Percentiles rank a stretch among this genome's conserved stretches.
Conservation (phyloP, 1,284 basidiomycete genomes). For the Boletus smithii region DNA sequence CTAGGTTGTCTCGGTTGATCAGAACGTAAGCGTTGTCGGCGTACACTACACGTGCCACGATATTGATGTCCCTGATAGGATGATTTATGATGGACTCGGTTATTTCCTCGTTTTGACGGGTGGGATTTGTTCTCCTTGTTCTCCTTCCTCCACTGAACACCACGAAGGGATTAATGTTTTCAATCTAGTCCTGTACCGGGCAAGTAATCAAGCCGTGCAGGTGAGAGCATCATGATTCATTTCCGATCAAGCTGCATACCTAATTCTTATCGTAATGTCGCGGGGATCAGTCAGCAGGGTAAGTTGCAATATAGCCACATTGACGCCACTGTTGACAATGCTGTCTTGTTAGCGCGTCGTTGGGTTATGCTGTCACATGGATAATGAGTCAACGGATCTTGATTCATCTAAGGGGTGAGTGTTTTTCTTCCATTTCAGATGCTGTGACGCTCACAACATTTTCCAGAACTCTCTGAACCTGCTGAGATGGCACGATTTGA, state of each 20-base stretch:
- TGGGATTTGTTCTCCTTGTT: constrained; percentile 5
- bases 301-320: constrained; percentile 10
- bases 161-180: constrained; percentile 25
- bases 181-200: constrained; percentile 30
- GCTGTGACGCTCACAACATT: not conserved
- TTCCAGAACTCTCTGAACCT: constrained; percentile 28
- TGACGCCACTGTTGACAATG: not conserved
- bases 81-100: constrained; percentile 36
- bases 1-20: constrained; percentile 29
- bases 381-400: constrained; percentile 41
- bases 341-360: constrained; percentile 26
- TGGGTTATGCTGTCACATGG: constrained; percentile 38
- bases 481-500: constrained; percentile 26
- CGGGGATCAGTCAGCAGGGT: constrained; percentile 31
- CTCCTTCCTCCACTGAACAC: constrained; percentile 5
- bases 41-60: not conserved
- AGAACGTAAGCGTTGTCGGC: constrained; percentile 25
- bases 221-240: constrained; percentile 14
- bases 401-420: constrained; percentile 33
- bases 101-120: constrained; percentile 35
- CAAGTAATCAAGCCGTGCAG: constrained; percentile 22
- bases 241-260: constrained; percentile 10
- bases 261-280: constrained; percentile 4
- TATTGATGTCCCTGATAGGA: constrained; percentile 19
- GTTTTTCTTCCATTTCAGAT: not conserved